phyloP scores from a whole-genome alignment of 768 basidiomycete genomes.

The Pisolithus tinctorius region DNA sequence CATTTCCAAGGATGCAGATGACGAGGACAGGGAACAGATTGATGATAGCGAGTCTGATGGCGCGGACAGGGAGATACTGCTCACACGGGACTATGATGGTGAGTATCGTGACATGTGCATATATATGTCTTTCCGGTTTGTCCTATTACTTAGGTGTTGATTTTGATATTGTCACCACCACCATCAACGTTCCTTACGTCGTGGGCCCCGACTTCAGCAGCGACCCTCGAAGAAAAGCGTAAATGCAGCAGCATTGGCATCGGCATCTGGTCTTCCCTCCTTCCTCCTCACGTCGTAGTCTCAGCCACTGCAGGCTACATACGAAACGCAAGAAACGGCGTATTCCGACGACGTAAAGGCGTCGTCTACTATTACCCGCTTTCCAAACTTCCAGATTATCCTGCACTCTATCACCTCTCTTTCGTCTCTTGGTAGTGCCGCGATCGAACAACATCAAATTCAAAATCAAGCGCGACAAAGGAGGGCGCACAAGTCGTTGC shows the following conservation, averaged over 20 bases:
- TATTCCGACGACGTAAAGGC: conserved; percentile 41
- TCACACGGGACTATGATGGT: background rate
- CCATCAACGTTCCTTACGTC: conserved; percentile 40
- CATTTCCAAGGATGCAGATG: conserved; percentile 50
- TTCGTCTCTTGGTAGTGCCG: conserved; percentile 26
- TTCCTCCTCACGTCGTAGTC: conserved; percentile 24
- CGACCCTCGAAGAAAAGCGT: background rate
- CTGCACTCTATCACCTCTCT: conserved; percentile 54
- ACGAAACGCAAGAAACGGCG: conserved; percentile 40
- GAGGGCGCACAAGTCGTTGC: conserved; percentile 53
- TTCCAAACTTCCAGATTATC: conserved; percentile 71
- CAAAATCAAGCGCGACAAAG: background rate
- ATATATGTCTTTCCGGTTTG: background rate
- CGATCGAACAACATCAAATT: background rate
- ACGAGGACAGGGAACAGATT: conserved; percentile 23
- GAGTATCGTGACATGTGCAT: conserved; percentile 5
- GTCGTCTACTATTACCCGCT: conserved; percentile 43
- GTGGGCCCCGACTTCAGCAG: conserved; percentile 47
- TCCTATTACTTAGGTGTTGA: conserved; percentile 1
- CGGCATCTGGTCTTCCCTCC: conserved; percentile 8
- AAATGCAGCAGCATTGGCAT: conserved; percentile 1
- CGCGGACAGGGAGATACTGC: conserved; percentile 10
- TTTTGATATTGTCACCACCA: conserved; percentile 3
- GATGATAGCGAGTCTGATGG: conserved; percentile 11
- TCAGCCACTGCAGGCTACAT: conserved; percentile 18